Evolutionary conservation across 1,139 yeast genomes (phyloP).

Genomic region (Pichia terricola): DNA sequence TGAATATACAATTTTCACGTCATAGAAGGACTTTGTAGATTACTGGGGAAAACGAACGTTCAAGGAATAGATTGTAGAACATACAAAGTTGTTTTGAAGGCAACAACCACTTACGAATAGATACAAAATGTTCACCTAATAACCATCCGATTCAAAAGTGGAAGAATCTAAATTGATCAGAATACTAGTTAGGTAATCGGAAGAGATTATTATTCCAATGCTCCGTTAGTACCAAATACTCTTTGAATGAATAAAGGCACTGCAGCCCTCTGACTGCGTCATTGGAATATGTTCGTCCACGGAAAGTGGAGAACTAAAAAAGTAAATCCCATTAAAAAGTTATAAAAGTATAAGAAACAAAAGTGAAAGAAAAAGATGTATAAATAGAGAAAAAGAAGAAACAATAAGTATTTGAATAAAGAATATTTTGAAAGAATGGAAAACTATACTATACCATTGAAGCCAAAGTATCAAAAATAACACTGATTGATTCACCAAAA

Average conservation of each 20-base stretch:
- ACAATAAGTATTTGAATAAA: constrained; percentile 2
- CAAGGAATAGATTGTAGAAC: too few species aligned
- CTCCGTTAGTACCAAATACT: constrained; percentile 51
- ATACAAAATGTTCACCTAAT: constrained; percentile 6
- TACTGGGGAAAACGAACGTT: too few species aligned
- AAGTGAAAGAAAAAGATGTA: neutral
- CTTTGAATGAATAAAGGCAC: constrained; percentile 34
- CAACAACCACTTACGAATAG: too few species aligned
- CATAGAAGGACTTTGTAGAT: too few species aligned
- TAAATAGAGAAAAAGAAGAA: neutral
- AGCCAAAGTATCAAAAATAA: constrained; percentile 77
- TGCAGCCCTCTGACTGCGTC: constrained; percentile 56
- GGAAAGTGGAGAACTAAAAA: constrained; percentile 12
- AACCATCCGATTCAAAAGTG: constrained; percentile 10
- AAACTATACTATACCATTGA: constrained; percentile 36
- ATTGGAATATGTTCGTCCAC: constrained; percentile 29
- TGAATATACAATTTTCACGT: too few species aligned
- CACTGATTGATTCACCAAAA: constrained; percentile 92
- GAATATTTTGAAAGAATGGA: neutral
- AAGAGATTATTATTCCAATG: constrained; percentile 38
- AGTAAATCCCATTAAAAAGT: neutral
- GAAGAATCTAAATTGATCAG: constrained; percentile 1
- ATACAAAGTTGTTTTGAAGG: too few species aligned
- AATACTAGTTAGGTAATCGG: constrained; percentile 5
- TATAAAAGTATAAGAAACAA: neutral